A percentile compares a stretch with the other conserved stretches of the same genome.
phyloP scores from a whole-genome alignment of 2,329 filamentous ascomycete species.

The Pestalotiopsis fici region DNA sequence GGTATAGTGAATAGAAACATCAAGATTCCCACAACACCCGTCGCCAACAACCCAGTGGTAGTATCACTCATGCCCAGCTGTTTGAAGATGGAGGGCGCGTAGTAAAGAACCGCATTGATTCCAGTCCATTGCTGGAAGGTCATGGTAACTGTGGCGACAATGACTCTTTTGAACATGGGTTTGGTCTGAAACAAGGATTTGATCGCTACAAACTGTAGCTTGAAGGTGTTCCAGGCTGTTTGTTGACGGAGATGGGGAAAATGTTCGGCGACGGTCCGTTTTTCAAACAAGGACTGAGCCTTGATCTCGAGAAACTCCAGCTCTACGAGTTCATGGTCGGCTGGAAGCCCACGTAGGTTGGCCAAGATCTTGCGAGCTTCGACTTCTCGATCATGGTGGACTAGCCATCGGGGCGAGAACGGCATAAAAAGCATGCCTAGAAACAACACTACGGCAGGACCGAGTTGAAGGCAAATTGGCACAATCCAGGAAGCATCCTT shows the following conservation, averaged over 20 bases:
- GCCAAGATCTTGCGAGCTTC: constrained; percentile 68
- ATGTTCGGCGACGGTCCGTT: constrained; percentile 65
- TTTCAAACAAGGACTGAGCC: constrained; percentile 76
- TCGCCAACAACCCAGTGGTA: constrained; percentile 62
- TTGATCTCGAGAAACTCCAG: constrained; percentile 84
- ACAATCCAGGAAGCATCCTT: constrained; percentile 72
- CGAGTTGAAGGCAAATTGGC: constrained; percentile 71
- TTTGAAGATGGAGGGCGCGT: constrained; percentile 70
- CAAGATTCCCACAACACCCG: constrained; percentile 70
- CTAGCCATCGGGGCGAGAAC: constrained; percentile 74
- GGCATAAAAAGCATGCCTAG: constrained; percentile 79
- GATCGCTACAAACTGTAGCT: constrained; percentile 70
- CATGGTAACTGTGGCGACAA: constrained; percentile 64
- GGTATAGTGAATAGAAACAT: constrained; percentile 71
- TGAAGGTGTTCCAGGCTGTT: constrained; percentile 64
- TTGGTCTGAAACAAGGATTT: constrained; percentile 63
- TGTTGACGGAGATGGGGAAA: constrained; percentile 66
- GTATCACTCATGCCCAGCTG: constrained; percentile 60
- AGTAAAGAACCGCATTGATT: constrained; percentile 44
- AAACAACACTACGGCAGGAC: constrained; percentile 66
- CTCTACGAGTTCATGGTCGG: constrained; percentile 68
- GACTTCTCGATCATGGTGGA: constrained; percentile 62
- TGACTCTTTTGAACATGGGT: constrained; percentile 67
- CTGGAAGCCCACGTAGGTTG: constrained; percentile 60
- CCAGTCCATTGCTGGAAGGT: constrained; percentile 57